Conservation (phyloP, 495 filamentous ascomycete genomes). For the Penicillium silybi region DNA sequence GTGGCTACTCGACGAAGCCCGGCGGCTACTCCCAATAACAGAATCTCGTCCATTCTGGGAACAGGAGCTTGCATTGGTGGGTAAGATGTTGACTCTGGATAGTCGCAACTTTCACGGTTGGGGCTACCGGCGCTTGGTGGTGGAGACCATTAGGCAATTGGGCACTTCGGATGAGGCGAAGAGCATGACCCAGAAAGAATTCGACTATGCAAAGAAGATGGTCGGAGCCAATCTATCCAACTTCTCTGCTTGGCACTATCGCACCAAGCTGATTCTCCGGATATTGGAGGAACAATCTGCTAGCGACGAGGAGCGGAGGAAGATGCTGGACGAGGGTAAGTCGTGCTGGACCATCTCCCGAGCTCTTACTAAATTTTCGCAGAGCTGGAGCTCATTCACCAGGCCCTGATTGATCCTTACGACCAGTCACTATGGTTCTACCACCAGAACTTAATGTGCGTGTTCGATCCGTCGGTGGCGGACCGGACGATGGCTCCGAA, state of each 20-base stretch:
- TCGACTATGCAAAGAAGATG: constrained; percentile 86
- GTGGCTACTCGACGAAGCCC: constrained; percentile 76
- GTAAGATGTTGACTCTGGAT: constrained; percentile 83
- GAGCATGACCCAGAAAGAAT: constrained; percentile 73
- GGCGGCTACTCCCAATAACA: constrained; percentile 50
- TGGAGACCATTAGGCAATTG: constrained; percentile 61
- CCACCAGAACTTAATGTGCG: constrained; percentile 74
- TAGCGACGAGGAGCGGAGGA: constrained; percentile 54
- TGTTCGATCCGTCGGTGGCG: constrained; percentile 49
- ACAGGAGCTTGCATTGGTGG: constrained; percentile 72
- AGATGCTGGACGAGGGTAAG: constrained; percentile 70
- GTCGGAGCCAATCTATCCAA: constrained; percentile 79
- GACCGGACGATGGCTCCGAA: constrained; percentile 58
- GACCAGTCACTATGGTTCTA: constrained; percentile 98
- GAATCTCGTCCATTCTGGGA: constrained; percentile 69
- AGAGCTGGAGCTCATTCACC: constrained; percentile 72
- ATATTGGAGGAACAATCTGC: constrained; percentile 67
- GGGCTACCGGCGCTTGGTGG: constrained; percentile 80
- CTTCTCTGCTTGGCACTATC: constrained; percentile 95
- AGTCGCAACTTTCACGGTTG: constrained; percentile 95
- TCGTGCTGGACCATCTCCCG: neutral
- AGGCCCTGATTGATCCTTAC: constrained; percentile 80
- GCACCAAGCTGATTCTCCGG: constrained; percentile 74
- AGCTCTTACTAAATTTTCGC: neutral
- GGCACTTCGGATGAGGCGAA: constrained; percentile 35